Evolutionary conservation across 495 filamentous ascomycete species (phyloP), one percentile per base, ranked within the genome.

Genomic region (Aspergillus sparsus): DNA sequence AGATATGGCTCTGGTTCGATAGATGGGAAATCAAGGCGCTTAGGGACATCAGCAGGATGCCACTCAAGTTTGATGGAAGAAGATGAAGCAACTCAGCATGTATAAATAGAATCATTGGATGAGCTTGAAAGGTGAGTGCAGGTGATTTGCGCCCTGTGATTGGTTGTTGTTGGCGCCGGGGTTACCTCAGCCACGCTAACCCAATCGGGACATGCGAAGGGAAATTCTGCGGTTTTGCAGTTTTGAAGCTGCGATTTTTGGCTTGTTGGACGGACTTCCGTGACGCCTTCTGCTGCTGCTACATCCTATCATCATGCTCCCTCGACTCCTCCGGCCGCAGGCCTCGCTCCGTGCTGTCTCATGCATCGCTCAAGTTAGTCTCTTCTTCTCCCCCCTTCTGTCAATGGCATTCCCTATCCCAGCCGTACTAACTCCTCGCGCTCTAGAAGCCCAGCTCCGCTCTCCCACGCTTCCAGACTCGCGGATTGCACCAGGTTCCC

Each of bases 401-500:
- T 27, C 49, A 39, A 51, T 39, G 27, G 50, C 44, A 31, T 31
- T 7, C 47, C 36, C 2, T 9, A 21, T 35, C 45, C 36, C 21
- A 47, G 11, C 9, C 7, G 12, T 53, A 47, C 58, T 63, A 44
- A 65, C 70, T 74, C 58, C 72, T 57, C 60, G 53, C 45, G 62
- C 39, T 51, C 53, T 55, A 78, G 74, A 77, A 71, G 69, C 69
- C 76, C 62, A 61, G 69, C 65, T 75, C 72, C 68, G 70, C 73
- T 58, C 68, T 78, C 66, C 64, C 73, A 68, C 72, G 71, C 66
- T 71, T 71, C 64, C 77, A 79, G 66, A 68, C 55, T 60, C 77
- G 77, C 63, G 66, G 66, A 58, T 37, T 78, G 16, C 89, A 93
- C 61, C 57, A 68, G 31, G 71, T 91, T 21, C 88, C 88, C 8